A percentile compares a stretch with the other conserved stretches of the same genome.
These are phyloP conservation scores for Phytophthora cajani DNA, from an alignment of 352 stramenopile genomes.

Conservation along the genomic window DNA sequence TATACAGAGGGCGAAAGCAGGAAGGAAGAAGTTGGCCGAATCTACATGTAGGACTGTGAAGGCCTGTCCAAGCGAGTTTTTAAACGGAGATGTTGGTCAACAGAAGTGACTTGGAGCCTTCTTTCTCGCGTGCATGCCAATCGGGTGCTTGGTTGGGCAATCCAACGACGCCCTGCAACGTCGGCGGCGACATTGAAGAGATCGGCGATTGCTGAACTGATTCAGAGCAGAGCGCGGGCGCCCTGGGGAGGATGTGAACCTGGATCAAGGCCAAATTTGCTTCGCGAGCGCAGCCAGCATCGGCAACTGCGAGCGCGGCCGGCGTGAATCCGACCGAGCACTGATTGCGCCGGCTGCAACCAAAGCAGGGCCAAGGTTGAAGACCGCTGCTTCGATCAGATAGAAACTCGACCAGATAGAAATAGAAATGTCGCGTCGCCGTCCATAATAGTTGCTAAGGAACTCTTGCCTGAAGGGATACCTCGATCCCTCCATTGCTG, in stretches of 20 bases:
- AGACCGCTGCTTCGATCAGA: conserved; percentile 15
- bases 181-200: conserved; percentile 8
- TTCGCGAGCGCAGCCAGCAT: background rate
- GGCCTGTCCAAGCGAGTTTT: background rate
- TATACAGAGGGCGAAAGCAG: background rate
- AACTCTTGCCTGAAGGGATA: background rate
- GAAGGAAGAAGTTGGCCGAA: background rate
- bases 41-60: conserved; percentile 12
- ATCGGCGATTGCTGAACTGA: conserved; percentile 26
- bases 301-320: conserved; percentile 14
- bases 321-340: conserved; percentile 18
- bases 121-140: background rate
- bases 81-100: background rate
- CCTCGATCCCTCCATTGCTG: background rate
- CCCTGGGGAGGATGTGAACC: conserved; percentile 18
- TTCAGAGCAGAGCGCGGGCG: conserved; percentile 9
- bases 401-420: conserved; percentile 12
- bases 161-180: conserved; percentile 16
- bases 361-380: conserved; percentile 34
- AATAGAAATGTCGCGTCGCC: background rate
- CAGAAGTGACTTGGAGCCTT: background rate
- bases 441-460: no score
- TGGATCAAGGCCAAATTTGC: conserved; percentile 16
- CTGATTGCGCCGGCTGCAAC: conserved; percentile 21
- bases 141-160: conserved; percentile 11